Percentiles rank a stretch among this genome's conserved stretches.
Evolutionary conservation across 1,139 yeast genomes (phyloP).

Genomic region (Blastobotrys indianensis): DNA sequence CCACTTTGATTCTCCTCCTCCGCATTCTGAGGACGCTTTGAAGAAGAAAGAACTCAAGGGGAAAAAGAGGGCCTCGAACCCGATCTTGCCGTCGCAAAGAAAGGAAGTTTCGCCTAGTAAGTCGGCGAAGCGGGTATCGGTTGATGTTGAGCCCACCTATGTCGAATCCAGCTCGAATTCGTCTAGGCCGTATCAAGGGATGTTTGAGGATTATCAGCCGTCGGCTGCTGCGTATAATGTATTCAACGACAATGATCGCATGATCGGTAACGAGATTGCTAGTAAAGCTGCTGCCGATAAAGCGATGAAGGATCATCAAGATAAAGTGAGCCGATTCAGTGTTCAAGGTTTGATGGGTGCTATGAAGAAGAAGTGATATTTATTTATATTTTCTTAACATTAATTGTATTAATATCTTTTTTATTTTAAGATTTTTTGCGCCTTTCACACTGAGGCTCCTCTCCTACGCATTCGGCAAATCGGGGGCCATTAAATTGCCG

Average conservation of each 20-base stretch:
- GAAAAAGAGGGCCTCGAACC: neutral
- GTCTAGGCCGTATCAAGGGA: neutral
- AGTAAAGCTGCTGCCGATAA: constrained; percentile 3
- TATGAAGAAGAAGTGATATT: constrained; percentile 15
- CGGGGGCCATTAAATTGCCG: no score
- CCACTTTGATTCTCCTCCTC: constrained; percentile 10
- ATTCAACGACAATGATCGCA: neutral
- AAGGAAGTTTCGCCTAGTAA: neutral
- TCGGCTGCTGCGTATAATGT: neutral
- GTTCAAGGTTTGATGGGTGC: constrained; percentile 24
- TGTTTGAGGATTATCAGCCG: neutral
- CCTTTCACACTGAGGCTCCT: no score
- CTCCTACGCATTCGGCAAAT: no score
- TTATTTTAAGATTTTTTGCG: no score
- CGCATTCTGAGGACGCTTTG: neutral
- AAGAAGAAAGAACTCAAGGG: constrained; percentile 1
- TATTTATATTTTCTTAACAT: no score
- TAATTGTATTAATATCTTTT: no score
- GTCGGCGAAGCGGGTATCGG: neutral
- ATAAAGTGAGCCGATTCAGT: constrained; percentile 21
- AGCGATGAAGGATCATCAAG: constrained; percentile 7
- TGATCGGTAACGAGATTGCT: neutral
- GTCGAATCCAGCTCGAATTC: constrained; percentile 6
- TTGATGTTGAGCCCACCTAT: neutral
- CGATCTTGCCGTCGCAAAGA: neutral